Conservation (phyloP, 2,329 filamentous ascomycete genomes). For the Fusarium papillatum region DNA sequence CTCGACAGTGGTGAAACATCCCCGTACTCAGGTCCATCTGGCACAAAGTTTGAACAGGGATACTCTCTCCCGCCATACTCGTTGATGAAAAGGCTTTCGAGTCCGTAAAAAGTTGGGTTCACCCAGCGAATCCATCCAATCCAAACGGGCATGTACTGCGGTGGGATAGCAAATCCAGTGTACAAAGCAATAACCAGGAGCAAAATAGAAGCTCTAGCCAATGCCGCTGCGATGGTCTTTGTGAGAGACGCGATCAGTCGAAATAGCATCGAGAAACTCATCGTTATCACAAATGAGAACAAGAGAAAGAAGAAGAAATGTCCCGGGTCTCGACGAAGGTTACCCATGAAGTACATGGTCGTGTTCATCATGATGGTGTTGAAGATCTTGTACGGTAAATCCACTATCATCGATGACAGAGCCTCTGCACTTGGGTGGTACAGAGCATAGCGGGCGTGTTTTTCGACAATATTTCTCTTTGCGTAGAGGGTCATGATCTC, state of each 20-base stretch:
- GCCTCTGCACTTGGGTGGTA: slow-evolving; percentile 50
- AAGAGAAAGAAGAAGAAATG: slow-evolving; percentile 63
- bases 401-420: slow-evolving; percentile 35
- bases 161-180: slow-evolving; percentile 63
- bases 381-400: slow-evolving; percentile 42
- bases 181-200: slow-evolving; percentile 56
- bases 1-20: slow-evolving; percentile 9
- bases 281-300: slow-evolving; percentile 65
- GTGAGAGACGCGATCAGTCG: slow-evolving; percentile 46
- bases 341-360: slow-evolving; percentile 75
- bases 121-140: slow-evolving; percentile 76
- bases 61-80: slow-evolving; percentile 67
- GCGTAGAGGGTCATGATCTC: slow-evolving; percentile 46
- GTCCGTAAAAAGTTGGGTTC: slow-evolving; percentile 72
- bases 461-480: slow-evolving; percentile 49
- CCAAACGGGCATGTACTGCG: slow-evolving; percentile 61
- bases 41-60: slow-evolving; percentile 57
- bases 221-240: slow-evolving; percentile 41
- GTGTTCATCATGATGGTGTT: slow-evolving; percentile 54
- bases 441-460: slow-evolving; percentile 50
- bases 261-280: slow-evolving; percentile 77
- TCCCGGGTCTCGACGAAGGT: slow-evolving; percentile 70
- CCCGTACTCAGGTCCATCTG: slow-evolving; percentile 38
- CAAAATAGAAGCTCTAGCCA: slow-evolving; percentile 42
- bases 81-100: slow-evolving; percentile 74